Percentiles rank a stretch among this genome's conserved stretches.
These are phyloP conservation scores for Fusarium sp. DNA, from an alignment of 2,329 filamentous ascomycete species.

Conservation along the genomic window DNA sequence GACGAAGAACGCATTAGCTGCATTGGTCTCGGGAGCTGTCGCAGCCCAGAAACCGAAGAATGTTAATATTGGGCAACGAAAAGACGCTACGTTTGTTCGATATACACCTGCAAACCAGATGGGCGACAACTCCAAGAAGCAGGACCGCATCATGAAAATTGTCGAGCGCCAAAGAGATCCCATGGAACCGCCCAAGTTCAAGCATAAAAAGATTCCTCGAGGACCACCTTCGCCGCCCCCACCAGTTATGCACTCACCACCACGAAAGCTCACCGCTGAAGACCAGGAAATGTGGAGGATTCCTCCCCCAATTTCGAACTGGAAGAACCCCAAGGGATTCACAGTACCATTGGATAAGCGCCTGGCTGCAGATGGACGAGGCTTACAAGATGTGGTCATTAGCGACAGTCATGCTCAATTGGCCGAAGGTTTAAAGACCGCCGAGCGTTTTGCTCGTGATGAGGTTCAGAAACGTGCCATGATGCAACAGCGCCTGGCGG, in stretches of 20 bases:
- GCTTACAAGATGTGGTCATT: conserved; percentile 92
- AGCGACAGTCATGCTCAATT: conserved; percentile 99
- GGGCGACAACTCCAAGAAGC: conserved; percentile 86
- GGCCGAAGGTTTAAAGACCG: conserved; percentile 91
- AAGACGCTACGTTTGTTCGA: conserved; percentile 91
- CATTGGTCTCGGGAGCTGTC: conserved; percentile 84
- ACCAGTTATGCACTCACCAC: conserved; percentile 93
- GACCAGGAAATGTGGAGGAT: conserved; percentile 98
- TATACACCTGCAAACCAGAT: conserved; percentile 98
- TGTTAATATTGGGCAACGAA: conserved; percentile 80
- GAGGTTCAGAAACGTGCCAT: conserved; percentile 91
- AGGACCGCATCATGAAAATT: conserved; percentile 98
- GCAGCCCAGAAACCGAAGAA: conserved; percentile 97
- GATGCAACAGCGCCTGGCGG: conserved; percentile 95
- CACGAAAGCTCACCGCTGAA: conserved; percentile 92
- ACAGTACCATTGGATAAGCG: conserved; percentile 96
- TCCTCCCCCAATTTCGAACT: conserved; percentile 89
- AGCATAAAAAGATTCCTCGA: conserved; percentile 97
- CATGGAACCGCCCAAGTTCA: conserved; percentile 97
- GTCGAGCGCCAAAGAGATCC: conserved; percentile 93
- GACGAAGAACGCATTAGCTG: conserved; percentile 86
- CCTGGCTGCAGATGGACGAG: conserved; percentile 90
- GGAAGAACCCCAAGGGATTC: conserved; percentile 99
- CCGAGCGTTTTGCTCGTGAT: conserved; percentile 92
- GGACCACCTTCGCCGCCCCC: conserved; percentile 93